Base-by-base conservation (phyloP, 495 filamentous ascomycete species). In the Apodospora peruviana region DNA sequence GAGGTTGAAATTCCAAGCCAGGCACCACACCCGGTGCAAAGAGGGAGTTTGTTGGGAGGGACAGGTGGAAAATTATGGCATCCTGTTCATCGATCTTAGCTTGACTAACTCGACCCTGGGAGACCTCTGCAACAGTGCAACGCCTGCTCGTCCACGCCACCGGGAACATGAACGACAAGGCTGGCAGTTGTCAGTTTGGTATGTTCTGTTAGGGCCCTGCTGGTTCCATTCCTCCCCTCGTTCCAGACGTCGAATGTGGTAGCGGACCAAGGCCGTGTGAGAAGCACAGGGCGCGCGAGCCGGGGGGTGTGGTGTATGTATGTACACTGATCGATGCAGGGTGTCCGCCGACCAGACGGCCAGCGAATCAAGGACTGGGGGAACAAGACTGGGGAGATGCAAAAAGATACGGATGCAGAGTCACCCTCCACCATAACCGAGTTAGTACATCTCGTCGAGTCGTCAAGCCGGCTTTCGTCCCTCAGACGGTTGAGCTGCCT, bases 191-290 rank as follows among this genome's bases (percentile, higher is more conserved):
- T 45, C 24, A 27, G 42, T 52, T 56, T 60, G 51, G 53, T 57
- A 50, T 54, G 48, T 47, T 45, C 50, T 53, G 34, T 49, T 45
- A 38, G 41, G 47, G 49, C 58, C 58, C 60, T 59, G 58, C 52
- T 48, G 45, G 39, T 45, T 56, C 46, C 47, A 42, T 48, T 45
- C 23, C 34, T 38, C 35, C 32, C 40, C 24, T 48, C 52, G 59
- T 62, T 52, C 58, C 51, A 61, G 57, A 52, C 41, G 48, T 39
- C 52, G 27, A 32, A 32, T 32, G 27, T 7, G 27, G 44, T 49
- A 57, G 54, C 48, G 57, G 51, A 46, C 29, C 27, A 42, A 55
- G 52, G 48, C 59, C 51, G 61, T 62, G 61, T 60, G 61, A 48
- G 43, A 47, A 50, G 39, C 42, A 36, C 22, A 39, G 45, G 53